Percentiles rank a stretch among this genome's conserved stretches.
These are phyloP conservation scores for Eimeria brunetti DNA, from an alignment of 169 alveolate species.

Conservation along the genomic window DNA sequence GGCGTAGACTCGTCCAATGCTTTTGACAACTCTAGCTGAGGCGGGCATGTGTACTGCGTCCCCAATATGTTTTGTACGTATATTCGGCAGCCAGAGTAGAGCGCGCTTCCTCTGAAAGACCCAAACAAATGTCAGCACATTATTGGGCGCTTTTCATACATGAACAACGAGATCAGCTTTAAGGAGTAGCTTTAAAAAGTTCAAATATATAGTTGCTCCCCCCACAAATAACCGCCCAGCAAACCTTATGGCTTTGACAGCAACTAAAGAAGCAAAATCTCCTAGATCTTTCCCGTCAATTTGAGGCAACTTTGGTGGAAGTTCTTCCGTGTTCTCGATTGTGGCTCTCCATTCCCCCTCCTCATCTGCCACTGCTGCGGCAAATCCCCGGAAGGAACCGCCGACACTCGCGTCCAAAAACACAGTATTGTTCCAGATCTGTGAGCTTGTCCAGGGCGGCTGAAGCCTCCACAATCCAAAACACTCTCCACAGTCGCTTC, in stretches of 20 bases:
- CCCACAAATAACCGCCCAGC: background rate
- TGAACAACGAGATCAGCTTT: background rate
- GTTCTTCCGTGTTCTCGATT: background rate
- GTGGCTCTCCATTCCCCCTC: conserved; percentile 43
- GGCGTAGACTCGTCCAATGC: conserved; percentile 91
- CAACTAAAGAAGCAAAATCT: conserved; percentile 33
- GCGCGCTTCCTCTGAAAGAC: conserved; percentile 45
- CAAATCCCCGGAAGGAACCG: conserved; percentile 44
- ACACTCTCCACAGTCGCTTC: background rate
- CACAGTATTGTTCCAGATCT: conserved; percentile 14
- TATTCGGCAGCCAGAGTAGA: conserved; percentile 25
- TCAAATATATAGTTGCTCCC: background rate
- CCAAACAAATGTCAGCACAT: background rate
- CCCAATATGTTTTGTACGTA: conserved; percentile 88
- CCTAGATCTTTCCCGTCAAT: conserved; percentile 37
- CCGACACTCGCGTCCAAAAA: conserved; percentile 27
- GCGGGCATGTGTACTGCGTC: conserved; percentile 91
- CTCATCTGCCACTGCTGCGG: conserved; percentile 37
- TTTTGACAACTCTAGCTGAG: conserved; percentile 93
- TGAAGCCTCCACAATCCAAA: conserved; percentile 1
- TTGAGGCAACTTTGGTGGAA: conserved; percentile 27
- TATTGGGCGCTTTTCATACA: background rate
- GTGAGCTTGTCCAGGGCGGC: conserved; percentile 52
- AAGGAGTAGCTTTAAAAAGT: background rate
- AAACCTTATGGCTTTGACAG: conserved; percentile 45